These are phyloP conservation scores for Cucurbita argyrosperma DNA, from an alignment of 306 rosid genomes.

Conservation along the genomic window DNA sequence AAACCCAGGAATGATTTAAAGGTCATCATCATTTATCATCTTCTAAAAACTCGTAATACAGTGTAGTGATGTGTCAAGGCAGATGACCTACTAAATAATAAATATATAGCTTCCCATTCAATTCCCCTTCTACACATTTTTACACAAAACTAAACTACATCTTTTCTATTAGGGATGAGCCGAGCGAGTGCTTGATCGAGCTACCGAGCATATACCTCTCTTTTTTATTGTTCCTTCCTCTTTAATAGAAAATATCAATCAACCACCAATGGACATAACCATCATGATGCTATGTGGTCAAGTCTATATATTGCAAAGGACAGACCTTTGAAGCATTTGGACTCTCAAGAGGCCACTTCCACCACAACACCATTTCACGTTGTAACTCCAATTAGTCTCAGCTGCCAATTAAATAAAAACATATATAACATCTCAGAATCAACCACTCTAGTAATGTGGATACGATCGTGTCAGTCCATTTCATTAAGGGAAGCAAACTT, in stretches of 20 bases:
- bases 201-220: neutral
- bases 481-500: conserved; percentile 1
- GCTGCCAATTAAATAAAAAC: conserved; percentile 25
- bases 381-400: conserved; percentile 30
- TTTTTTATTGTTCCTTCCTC: neutral
- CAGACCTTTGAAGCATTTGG: neutral
- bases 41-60: neutral
- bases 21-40: neutral
- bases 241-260: neutral
- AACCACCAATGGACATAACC: neutral
- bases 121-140: neutral
- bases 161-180: neutral
- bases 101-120: neutral
- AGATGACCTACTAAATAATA: neutral
- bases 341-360: too few species aligned
- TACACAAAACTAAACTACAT: neutral
- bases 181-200: neutral
- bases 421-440: conserved; percentile 11
- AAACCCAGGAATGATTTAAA: neutral
- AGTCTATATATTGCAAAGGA: neutral
- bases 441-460: neutral
- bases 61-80: neutral
- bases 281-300: neutral
- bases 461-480: neutral
- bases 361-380: conserved; percentile 12